Evolutionary conservation across 768 basidiomycete genomes (phyloP), one percentile per base, ranked within the genome.

Genomic region (Strobilomyces confusus): DNA sequence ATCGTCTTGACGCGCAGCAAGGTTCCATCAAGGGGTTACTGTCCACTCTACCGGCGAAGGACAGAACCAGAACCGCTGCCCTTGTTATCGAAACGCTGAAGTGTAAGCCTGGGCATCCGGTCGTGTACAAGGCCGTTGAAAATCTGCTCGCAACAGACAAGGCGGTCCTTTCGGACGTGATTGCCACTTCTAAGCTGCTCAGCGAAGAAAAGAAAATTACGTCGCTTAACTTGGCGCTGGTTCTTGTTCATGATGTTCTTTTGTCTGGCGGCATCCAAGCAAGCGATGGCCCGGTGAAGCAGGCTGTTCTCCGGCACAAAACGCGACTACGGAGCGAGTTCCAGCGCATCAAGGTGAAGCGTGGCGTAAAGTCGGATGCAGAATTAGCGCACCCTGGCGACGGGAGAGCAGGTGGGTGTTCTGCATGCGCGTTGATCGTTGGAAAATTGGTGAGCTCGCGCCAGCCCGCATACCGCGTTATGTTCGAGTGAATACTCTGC

Each of bases 51-150:
- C 82, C 88, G 26, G 82, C 86, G 66, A 85, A 86, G 70, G 78
- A 80, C 59, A 80, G 87, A 63, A 89, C 89, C 64, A 78, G 92
- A 48, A 86, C 84, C 6, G 80, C 90, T 32, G 91, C 91, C 9
- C 82, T 97, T 34, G 85, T 98, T 30, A 94, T 98, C 49, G 92
- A 97, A 73, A 95, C 93, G 0, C 74, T 98, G 44, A 98, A 97
- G 80, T 98, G 95, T 95, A 72, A 76, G 84, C 56, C 41, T 26
- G 9, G 42, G 26, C 36, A 26, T n/a, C 26, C 25, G 23, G 44
- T 22, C 32, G 20, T 40, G 12, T 15, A 13, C 41, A 7, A 7
- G 45, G 57, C 34, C 38, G 25, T 47, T 69, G 44, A 62, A 46
- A 20, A 15, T 14, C 9, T 7, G 7, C 22, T 32, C 26, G 29